Base-by-base conservation (phyloP, 208 protist species). In the Trypanosoma theileri region DNA sequence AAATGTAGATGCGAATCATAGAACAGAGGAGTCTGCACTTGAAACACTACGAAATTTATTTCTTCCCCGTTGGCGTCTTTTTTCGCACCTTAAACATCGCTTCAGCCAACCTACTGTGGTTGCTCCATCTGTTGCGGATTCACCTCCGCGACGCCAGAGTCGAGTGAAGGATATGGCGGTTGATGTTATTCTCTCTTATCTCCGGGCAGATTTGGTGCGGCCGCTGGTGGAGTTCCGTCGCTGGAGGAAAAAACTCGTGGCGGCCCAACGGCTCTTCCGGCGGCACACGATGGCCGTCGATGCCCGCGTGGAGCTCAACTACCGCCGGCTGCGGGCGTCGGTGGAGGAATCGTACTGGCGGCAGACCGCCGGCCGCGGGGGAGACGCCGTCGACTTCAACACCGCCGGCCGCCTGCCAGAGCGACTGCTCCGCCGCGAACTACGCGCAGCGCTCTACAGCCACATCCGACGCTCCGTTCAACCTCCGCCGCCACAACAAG, bases 241-340 rank as follows among this genome's bases (percentile, higher is more conserved):
- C 17, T 28, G 53, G 12, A 50, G 45, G 22, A 13, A 22, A 9
- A 60, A 42, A 16, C 79, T 76, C 13, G 62, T 82, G 31, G 59
- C 53, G 44, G 79, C 91, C 22, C 88, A 93, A 75, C 73, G 77
- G 7, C 59, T 66, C 3, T 89, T 73, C 55, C 73, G 83, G 1
- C 64, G 69, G 13, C 77, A 88, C 66, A 69, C 40, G 12, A 42
- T 21, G 4, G 52, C 52, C 24, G 46, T 93, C 50, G 69, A 80
- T 42, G 85, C 82, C 1, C 69, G 66, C 17, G 80, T 89, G 46
- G 76, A 84, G 62, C 57, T 93, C 28, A 93, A 93, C 65, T 81
- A 73, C 44, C 74, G 69, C 11, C 77, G 83, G 24, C 26, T 92
- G 45, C 81, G 84, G 22, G 53, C 72, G 3, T 41, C 74, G 21